phyloP scores from a whole-genome alignment of 1,284 basidiomycete species.

The Austropuccinia psidii region DNA sequence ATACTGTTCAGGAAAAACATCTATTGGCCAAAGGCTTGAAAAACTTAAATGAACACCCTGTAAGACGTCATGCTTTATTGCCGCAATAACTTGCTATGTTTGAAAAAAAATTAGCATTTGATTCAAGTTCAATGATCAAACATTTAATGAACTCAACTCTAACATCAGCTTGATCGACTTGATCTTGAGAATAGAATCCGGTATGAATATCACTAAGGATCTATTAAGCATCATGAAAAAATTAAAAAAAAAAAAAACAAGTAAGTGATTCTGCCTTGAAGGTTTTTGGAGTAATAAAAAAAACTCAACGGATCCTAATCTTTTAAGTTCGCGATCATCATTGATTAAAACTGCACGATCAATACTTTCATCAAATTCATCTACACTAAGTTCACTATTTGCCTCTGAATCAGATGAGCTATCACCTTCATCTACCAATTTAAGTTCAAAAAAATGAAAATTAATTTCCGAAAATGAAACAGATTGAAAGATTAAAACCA shows the following conservation, averaged over 20 bases:
- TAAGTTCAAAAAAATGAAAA: slow-evolving; percentile 36
- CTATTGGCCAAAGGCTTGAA: slow-evolving; percentile 84
- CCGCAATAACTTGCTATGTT: slow-evolving; percentile 67
- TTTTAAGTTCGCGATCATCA: slow-evolving; percentile 72
- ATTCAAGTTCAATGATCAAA: slow-evolving; percentile 35
- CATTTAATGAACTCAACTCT: slow-evolving; percentile 37
- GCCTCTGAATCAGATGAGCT: slow-evolving; percentile 37
- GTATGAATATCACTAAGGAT: slow-evolving; percentile 68
- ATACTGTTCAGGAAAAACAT: slow-evolving; percentile 61
- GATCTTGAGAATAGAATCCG: slow-evolving; percentile 52
- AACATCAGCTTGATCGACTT: slow-evolving; percentile 36
- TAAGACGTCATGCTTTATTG: slow-evolving; percentile 66
- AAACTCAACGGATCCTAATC: slow-evolving; percentile 61
- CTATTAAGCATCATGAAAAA: slow-evolving; percentile 49
- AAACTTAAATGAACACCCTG: slow-evolving; percentile 73
- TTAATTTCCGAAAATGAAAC: slow-evolving; percentile 32
- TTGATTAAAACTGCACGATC: slow-evolving; percentile 73
- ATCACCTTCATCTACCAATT: slow-evolving; percentile 36
- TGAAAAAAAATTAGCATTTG: slow-evolving; percentile 15
- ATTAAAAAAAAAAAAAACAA: neutral
- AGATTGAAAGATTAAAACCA: too few relatives aligned
- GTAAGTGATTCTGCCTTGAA: too few relatives aligned
- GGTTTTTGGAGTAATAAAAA: too few relatives aligned
- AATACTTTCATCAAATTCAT: slow-evolving; percentile 39
- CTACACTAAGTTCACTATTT: slow-evolving; percentile 35